Percentiles rank a stretch among this genome's conserved stretches.
phyloP scores from a whole-genome alignment of 805 yeast genomes.

The Tetrapisispora taiwanensis region DNA sequence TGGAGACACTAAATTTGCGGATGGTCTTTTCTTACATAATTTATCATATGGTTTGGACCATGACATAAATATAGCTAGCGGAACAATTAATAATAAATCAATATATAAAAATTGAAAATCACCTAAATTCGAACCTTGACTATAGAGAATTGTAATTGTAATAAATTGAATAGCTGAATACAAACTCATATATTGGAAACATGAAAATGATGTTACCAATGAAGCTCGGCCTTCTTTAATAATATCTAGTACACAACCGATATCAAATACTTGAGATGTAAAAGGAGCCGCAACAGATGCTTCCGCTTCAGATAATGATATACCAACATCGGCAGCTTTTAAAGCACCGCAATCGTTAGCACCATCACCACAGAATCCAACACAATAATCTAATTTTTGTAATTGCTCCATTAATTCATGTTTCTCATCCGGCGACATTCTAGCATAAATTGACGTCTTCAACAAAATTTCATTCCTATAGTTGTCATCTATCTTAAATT shows the following conservation, averaged over 20 bases:
- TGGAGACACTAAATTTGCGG: conserved; percentile 86
- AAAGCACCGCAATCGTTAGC: conserved; percentile 99
- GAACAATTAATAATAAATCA: conserved; percentile 81
- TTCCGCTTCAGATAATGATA: conserved; percentile 92
- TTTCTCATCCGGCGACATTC: conserved; percentile 99
- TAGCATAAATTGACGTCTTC: conserved; percentile 72
- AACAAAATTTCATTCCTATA: conserved; percentile 52
- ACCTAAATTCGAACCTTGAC: conserved; percentile 85
- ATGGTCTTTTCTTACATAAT: conserved; percentile 69
- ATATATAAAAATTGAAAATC: conserved; percentile 95
- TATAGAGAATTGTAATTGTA: conserved; percentile 75
- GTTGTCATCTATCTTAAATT: conserved; percentile 20
- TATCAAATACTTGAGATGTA: conserved; percentile 82
- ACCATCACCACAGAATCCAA: conserved; percentile 98
- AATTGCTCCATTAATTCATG: conserved; percentile 87
- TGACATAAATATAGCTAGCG: conserved; percentile 94
- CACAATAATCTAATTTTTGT: conserved; percentile 78
- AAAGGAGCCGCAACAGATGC: conserved; percentile 99
- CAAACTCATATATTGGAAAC: conserved; percentile 95
- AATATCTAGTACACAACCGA: conserved; percentile 84
- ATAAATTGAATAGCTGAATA: conserved; percentile 94
- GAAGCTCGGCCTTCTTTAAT: conserved; percentile 93
- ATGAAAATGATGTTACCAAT: conserved; percentile 86
- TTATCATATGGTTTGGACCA: conserved; percentile 75
- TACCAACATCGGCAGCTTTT: conserved; percentile 95